Evolutionary conservation across 2,329 filamentous ascomycete genomes (phyloP).

Genomic region (Curvularia lunata): DNA sequence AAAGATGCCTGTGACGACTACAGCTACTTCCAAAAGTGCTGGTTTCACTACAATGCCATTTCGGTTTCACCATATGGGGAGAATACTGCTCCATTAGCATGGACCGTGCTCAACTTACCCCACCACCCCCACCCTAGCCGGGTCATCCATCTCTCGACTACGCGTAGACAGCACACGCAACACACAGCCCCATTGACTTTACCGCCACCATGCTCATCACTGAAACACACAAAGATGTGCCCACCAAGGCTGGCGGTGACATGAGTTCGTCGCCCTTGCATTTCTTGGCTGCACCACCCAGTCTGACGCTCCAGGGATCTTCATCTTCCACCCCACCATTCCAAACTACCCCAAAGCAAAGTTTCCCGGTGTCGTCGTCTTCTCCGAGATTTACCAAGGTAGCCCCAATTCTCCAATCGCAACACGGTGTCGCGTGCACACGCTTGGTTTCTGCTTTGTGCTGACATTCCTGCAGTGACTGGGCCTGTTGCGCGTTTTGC

Average conservation of each 20-base stretch:
- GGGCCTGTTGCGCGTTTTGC: constrained; percentile 89
- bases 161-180: constrained; percentile 7
- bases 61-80: too few relatives aligned
- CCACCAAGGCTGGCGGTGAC: constrained; percentile 64
- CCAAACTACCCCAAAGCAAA: constrained; percentile 86
- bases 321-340: constrained; percentile 85
- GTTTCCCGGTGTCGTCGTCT: constrained; percentile 87
- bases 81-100: constrained; percentile 4
- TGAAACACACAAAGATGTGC: constrained; percentile 65
- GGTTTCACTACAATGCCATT: too few relatives aligned
- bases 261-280: constrained; percentile 57
- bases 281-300: not conserved
- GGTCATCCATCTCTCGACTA: constrained; percentile 2
- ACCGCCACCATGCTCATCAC: constrained; percentile 61
- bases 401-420: constrained; percentile 14
- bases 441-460: too few relatives aligned
- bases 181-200: not conserved
- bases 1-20: too few relatives aligned
- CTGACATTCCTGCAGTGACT: constrained; percentile 63
- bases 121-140: constrained; percentile 25
- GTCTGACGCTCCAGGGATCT: constrained; percentile 68
- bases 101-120: constrained; percentile 20
- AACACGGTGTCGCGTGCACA: not conserved
- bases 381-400: constrained; percentile 97
- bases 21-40: too few relatives aligned